Evolutionary conservation across 805 yeast species (phyloP).

Genomic region (Metschnikowia sp.): DNA sequence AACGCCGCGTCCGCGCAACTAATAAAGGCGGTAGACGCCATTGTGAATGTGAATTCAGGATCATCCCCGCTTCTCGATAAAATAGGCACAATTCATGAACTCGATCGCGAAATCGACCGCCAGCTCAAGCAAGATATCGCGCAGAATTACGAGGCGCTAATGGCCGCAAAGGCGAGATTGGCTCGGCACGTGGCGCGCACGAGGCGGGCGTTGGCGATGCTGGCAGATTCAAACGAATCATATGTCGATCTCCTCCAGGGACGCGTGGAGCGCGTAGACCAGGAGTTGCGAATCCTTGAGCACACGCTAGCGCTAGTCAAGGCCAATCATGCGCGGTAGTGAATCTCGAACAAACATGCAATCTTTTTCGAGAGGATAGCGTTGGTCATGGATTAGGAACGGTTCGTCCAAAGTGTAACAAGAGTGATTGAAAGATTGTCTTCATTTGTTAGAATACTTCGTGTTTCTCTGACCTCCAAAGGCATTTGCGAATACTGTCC

Average conservation of each 20-base stretch:
- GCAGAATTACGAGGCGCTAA: slow-evolving; percentile 15
- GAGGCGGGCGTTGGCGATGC: slow-evolving; percentile 12
- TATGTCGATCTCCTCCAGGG: slow-evolving; percentile 18
- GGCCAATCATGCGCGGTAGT: not conserved
- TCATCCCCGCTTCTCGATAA: slow-evolving; percentile 27
- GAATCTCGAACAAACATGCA: no score
- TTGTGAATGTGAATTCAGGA: slow-evolving; percentile 26
- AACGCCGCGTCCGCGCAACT: slow-evolving; percentile 27
- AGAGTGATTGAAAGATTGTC: no score
- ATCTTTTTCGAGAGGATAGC: no score
- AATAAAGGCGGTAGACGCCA: slow-evolving; percentile 19
- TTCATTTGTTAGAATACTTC: no score
- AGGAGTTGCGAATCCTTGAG: slow-evolving; percentile 69
- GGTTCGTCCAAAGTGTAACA: no score
- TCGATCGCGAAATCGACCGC: slow-evolving; percentile 34
- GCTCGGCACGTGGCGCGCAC: slow-evolving; percentile 5
- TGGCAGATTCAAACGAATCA: slow-evolving; percentile 3
- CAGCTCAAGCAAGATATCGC: slow-evolving; percentile 36
- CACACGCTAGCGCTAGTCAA: slow-evolving; percentile 35
- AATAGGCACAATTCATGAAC: slow-evolving; percentile 39
- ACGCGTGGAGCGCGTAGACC: slow-evolving; percentile 68
- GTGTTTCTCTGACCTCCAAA: no score
- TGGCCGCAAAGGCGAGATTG: slow-evolving; percentile 12
- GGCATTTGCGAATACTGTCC: no score
- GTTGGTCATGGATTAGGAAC: no score